Evolutionary conservation across 225 moss, liverwort and hornwort genomes (phyloP), one percentile per base, ranked within the genome.

Genomic region (Bryum argenteum): DNA sequence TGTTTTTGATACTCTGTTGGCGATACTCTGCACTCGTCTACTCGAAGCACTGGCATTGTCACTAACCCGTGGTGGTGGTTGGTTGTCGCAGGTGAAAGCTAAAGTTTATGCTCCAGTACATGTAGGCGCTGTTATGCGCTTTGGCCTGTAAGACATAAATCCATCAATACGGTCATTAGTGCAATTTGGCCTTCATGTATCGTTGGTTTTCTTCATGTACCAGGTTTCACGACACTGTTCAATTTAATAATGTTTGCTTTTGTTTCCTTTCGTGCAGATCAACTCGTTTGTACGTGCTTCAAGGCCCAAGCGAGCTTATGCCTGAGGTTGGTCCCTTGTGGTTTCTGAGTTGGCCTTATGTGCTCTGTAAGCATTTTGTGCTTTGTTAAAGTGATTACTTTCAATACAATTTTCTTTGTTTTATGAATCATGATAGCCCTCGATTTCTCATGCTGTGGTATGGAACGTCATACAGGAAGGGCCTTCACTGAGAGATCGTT

Each of bases 261-360:
- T 45, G 23, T 39, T 42, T 68, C 37, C 80, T 58, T 74, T 40
- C 20, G 53, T 70, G 48, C 88, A 98, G 98, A 69, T 98, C 98
- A 57, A 82, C 91, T 58, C 91, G 98, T 64, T 75, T 98, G 84
- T 89, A 98, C 69, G 79, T 82, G 52, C 83, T 98, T 54, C 92
- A 98, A 80, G 94, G 98, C 47, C 98, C 98, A 44, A 77, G 53
- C 54, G 87, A 91, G 75, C 87, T 94, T 10, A 89, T 92, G 89
- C 98, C 92, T 19, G 81, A 91, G 98, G 94, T 98, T 81, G 56
- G 37, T 72, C 66, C 14, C 39, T 66, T 71, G 54, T 42, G 41
- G 64, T 77, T 43, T 44, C 56, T 2, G 55, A 17, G 14, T 56
- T 63, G 44, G 13, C 18, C 54, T 18, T 53, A 42, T n/a, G 37